Evolutionary conservation across 805 yeast genomes (phyloP).

Genomic region (Candida gorgasii): DNA sequence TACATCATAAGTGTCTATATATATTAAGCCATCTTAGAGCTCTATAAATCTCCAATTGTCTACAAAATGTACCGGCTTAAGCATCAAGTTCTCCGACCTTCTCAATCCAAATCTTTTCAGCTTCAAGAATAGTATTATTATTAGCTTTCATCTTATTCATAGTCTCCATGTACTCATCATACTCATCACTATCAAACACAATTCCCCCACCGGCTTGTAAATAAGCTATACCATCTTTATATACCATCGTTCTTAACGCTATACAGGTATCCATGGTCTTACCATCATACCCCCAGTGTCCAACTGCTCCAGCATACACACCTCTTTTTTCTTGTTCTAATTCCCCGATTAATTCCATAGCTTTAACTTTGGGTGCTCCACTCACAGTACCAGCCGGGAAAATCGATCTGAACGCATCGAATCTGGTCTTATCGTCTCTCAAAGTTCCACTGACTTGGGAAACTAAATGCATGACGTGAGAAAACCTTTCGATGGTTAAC

Average conservation of each 20-base stretch:
- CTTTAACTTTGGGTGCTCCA: constrained; percentile 97
- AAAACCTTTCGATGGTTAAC: constrained; percentile 86
- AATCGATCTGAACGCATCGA: constrained; percentile 95
- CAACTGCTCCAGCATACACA: constrained; percentile 98
- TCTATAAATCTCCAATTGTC: too few species aligned
- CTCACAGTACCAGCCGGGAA: constrained; percentile 99
- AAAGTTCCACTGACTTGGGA: constrained; percentile 92
- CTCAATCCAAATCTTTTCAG: constrained; percentile 75
- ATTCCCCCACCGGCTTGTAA: constrained; percentile 99
- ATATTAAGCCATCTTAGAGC: too few species aligned
- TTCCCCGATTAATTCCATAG: constrained; percentile 92
- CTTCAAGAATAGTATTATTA: constrained; percentile 85
- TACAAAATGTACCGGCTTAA: too few species aligned
- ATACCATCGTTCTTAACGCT: constrained; percentile 96
- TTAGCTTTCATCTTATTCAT: constrained; percentile 97
- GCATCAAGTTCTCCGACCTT: constrained; percentile 23
- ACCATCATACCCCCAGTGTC: constrained; percentile 97
- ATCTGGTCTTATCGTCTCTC: constrained; percentile 79
- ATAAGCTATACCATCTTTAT: constrained; percentile 85
- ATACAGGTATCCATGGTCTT: constrained; percentile 96
- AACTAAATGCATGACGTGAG: constrained; percentile 96
- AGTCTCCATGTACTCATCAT: constrained; percentile 93
- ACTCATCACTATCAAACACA: constrained; percentile 91
- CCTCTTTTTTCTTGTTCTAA: constrained; percentile 92
- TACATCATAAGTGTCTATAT: too few species aligned